Evolutionary conservation across 768 basidiomycete genomes (phyloP), one percentile per base, ranked within the genome.

Genomic region (Chiua virens): DNA sequence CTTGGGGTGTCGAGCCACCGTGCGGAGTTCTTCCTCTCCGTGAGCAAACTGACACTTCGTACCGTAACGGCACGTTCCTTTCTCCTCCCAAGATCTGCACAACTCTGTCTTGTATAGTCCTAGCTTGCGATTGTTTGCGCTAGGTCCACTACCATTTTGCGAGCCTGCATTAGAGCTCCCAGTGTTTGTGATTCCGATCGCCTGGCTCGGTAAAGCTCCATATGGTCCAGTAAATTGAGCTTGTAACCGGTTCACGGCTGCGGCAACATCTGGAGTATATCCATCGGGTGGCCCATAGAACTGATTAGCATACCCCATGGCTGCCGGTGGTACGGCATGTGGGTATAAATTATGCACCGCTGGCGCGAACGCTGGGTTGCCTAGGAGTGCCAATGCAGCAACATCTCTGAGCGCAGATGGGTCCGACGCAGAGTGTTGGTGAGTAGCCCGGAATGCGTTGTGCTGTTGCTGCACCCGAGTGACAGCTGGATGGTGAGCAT

Each of bases 31-130:
- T 0, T 92, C 89, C 64, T 92, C 87, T 44, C 92, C 93, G 64
- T 95, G 92, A 22, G 92, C 92, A 65, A 95, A 95, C 67, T 95
- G 92, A 64, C 92, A 95, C 71, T 94, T 94, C 44, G 82, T 69
- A 6, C 88, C 89, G 59, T 95, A 95, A 30, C 92, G 79, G 66
- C 91, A 93, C 15, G 81, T 71, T 3, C 89, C 89, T 65, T 93
- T 93, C 72, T 93, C 91, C 67, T 93, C 91, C 91, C 92, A 93
- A 66, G 92, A 94, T 55, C 88, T 76, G 69, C 92, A 93, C 42
- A 93, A 58, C 67, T 92, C 88, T 1, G 92, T 94, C 76, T 95
- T 95, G 76, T 95, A 95, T 42, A 95, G 65, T 17, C 89, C 90
- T 22, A 93, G 71, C 73, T 95, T 95, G 60, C 92, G 80, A 65